These are phyloP conservation scores for Scenedesmus sp. DNA, from an alignment of 163 green algal species.

Conservation along the genomic window DNA sequence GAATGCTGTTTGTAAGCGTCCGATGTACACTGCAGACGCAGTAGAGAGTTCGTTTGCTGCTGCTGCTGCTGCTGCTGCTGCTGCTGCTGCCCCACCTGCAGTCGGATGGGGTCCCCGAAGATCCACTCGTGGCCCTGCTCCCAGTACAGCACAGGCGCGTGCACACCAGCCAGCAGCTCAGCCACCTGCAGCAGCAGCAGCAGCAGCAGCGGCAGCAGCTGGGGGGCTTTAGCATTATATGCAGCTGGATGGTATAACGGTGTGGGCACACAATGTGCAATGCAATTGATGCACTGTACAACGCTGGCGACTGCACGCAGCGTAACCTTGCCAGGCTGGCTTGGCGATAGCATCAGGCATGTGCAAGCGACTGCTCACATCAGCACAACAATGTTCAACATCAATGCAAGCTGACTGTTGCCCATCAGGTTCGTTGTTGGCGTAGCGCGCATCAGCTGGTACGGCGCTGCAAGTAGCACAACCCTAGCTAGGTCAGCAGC, in stretches of 20 bases:
- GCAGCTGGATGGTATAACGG: no score
- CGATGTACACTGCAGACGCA: no score
- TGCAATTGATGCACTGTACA: not conserved
- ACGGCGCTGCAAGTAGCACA: not conserved
- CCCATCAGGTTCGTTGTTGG: not conserved
- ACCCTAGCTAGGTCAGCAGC: not conserved
- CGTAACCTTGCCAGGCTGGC: not conserved
- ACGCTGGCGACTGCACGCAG: no score
- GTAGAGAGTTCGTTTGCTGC: not conserved
- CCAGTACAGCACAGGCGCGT: slow-evolving; percentile 74
- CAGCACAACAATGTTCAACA: no score
- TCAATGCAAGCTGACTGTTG: not conserved
- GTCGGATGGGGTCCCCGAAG: slow-evolving; percentile 78
- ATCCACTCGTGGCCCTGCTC: slow-evolving; percentile 86
- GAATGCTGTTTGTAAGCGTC: not conserved
- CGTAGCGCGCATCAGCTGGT: not conserved
- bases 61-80: slow-evolving; percentile 10
- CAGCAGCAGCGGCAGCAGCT: no score
- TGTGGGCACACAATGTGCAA: not conserved
- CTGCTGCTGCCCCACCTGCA: slow-evolving; percentile 49
- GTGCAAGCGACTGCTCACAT: no score
- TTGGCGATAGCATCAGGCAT: not conserved
- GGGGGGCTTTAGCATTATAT: no score
- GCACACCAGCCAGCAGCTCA: slow-evolving; percentile 76
- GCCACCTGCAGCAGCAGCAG: slow-evolving; percentile 63